phyloP scores from a whole-genome alignment of 805 yeast species.

The Wickerhamomyces sydowiorum region DNA sequence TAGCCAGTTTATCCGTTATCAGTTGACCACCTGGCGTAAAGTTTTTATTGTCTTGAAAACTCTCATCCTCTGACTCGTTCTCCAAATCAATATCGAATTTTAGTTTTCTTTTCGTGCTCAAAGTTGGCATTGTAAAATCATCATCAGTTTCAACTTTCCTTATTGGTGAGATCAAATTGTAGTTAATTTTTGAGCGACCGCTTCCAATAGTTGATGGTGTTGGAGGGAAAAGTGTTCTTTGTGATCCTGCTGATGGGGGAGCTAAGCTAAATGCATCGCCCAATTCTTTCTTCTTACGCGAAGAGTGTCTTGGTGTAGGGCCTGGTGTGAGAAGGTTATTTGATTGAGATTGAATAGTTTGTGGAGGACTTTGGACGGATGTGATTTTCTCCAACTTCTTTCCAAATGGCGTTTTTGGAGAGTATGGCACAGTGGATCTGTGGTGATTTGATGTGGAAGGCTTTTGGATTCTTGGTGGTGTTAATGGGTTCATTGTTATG shows the following conservation, averaged over 20 bases:
- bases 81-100: conserved; percentile 11
- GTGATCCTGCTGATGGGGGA: conserved; percentile 2
- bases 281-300: conserved; percentile 8
- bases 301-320: conserved; percentile 19
- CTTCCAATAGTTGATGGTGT: conserved; percentile 25
- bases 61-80: conserved; percentile 7
- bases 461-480: conserved; percentile 12
- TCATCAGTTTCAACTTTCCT: conserved; percentile 6
- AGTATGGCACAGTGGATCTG: conserved; percentile 10
- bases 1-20: conserved; percentile 26
- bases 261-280: conserved; percentile 8
- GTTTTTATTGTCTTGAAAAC: conserved; percentile 3
- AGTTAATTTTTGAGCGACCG: conserved; percentile 18
- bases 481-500: conserved; percentile 15
- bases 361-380: conserved; percentile 6
- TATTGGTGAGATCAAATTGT: conserved; percentile 5
- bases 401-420: conserved; percentile 20
- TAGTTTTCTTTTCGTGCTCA: conserved; percentile 17
- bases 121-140: conserved; percentile 9
- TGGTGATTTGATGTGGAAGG: conserved; percentile 8
- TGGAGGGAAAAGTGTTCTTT: conserved; percentile 23
- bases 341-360: conserved; percentile 2
- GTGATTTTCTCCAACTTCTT: conserved; percentile 7
- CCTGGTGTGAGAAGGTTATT: conserved; percentile 12
- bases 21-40: conserved; percentile 30